Evolutionary conservation across 192 early-diverging fungal genomes (phyloP).

Genomic region (Funneliformis geosporum): DNA sequence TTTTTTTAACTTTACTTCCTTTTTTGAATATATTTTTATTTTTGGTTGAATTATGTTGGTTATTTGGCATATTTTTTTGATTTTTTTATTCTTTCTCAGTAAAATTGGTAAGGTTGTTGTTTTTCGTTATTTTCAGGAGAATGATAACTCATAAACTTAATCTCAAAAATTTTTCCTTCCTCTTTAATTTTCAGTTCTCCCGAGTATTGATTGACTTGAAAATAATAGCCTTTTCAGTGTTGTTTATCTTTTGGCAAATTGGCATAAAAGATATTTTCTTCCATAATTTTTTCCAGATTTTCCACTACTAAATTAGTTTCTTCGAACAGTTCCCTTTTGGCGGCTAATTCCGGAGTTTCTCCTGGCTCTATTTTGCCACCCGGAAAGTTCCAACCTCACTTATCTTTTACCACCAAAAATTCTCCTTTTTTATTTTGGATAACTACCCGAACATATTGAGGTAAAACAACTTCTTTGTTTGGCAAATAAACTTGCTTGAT

Average conservation of each 20-base stretch:
- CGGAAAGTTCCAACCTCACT: slow-evolving; percentile 19
- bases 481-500: background rate
- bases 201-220: slow-evolving; percentile 22
- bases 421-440: slow-evolving; percentile 28
- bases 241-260: slow-evolving; percentile 7
- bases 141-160: too few relatives aligned
- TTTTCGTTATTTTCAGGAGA: too few relatives aligned
- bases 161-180: too few relatives aligned
- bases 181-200: too few relatives aligned
- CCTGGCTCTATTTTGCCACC: slow-evolving; percentile 13
- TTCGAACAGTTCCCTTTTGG: slow-evolving; percentile 18
- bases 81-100: too few relatives aligned
- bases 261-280: slow-evolving; percentile 21
- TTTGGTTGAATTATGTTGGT: too few relatives aligned
- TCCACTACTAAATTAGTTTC: slow-evolving; percentile 25
- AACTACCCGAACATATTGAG: slow-evolving; percentile 1
- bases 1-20: too few relatives aligned
- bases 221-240: slow-evolving; percentile 12
- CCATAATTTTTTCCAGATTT: slow-evolving; percentile 12
- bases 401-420: slow-evolving; percentile 26
- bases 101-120: too few relatives aligned
- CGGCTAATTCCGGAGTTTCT: slow-evolving; percentile 3
- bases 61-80: too few relatives aligned
- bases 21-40: too few relatives aligned
- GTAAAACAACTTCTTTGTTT: slow-evolving; percentile 10